phyloP scores from a whole-genome alignment of 2,329 filamentous ascomycete species.

The Colletotrichum spaethianum region DNA sequence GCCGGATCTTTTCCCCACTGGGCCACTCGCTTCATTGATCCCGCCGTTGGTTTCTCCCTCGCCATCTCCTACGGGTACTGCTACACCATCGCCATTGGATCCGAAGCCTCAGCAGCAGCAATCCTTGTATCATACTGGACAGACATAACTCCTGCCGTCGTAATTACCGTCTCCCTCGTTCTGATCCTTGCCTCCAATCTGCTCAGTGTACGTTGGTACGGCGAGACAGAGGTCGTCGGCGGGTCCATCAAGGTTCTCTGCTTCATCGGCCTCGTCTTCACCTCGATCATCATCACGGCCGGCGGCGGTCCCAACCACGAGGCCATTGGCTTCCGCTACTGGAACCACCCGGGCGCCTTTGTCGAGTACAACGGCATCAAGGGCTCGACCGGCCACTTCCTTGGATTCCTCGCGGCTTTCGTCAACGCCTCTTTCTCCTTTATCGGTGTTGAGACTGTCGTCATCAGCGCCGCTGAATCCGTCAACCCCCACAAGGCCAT shows the following conservation, averaged over 20 bases:
- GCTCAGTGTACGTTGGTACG: slow-evolving; percentile 59
- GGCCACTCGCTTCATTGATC: slow-evolving; percentile 55
- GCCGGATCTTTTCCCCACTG: slow-evolving; percentile 46
- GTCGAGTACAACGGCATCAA: slow-evolving; percentile 65
- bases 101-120: slow-evolving; percentile 57
- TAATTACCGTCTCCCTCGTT: slow-evolving; percentile 59
- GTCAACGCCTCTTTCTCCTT: slow-evolving; percentile 59
- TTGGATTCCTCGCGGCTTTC: slow-evolving; percentile 69
- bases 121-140: slow-evolving; percentile 62
- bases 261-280: slow-evolving; percentile 67
- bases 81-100: slow-evolving; percentile 60
- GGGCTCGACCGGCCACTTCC: slow-evolving; percentile 66
- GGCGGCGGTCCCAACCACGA: slow-evolving; percentile 64
- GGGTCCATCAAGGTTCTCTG: slow-evolving; percentile 62
- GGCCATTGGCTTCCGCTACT: slow-evolving; percentile 61
- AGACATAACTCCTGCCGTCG: slow-evolving; percentile 56
- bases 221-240: slow-evolving; percentile 60
- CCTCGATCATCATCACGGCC: slow-evolving; percentile 58
- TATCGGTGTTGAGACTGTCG: slow-evolving; percentile 54
- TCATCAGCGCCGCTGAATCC: slow-evolving; percentile 60
- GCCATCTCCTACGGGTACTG: slow-evolving; percentile 64
- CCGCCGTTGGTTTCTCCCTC: slow-evolving; percentile 58
- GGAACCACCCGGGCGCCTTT: slow-evolving; percentile 59
- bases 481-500: slow-evolving; percentile 58
- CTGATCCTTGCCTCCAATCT: slow-evolving; percentile 57